Evolutionary conservation across 2,329 filamentous ascomycete species (phyloP).

Genomic region (Beauveria scarabaeidicola): DNA sequence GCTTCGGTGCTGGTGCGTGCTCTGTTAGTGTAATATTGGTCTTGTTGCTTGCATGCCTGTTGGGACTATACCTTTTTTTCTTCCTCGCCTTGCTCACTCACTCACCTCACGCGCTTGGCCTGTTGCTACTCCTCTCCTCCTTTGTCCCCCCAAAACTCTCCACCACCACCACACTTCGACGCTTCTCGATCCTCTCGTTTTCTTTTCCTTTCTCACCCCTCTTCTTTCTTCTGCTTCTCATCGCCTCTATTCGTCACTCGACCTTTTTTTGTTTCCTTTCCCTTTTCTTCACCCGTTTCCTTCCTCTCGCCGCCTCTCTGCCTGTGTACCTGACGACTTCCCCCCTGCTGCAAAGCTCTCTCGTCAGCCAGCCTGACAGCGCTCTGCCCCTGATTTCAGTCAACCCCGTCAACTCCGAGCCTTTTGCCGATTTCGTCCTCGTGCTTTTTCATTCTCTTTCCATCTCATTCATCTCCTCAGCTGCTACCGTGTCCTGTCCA

Average conservation of each 20-base stretch:
- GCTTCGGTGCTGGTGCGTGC: constrained; percentile 4
- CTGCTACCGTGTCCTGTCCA: not conserved
- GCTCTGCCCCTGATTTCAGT: constrained; percentile 9
- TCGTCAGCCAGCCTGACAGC: constrained; percentile 9
- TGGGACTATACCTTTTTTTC: not conserved
- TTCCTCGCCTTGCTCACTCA: not conserved
- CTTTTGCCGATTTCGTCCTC: constrained; percentile 3
- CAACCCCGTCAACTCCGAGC: constrained; percentile 8
- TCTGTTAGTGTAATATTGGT: constrained; percentile 3
- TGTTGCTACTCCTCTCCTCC: not conserved
- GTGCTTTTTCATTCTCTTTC: not conserved
- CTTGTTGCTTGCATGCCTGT: constrained; percentile 4
- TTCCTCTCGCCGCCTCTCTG: not conserved
- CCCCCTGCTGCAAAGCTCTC: not conserved
- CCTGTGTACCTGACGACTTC: not conserved
- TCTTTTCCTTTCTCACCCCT: constrained; percentile 1
- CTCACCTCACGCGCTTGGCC: not conserved
- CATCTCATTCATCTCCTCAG: not conserved
- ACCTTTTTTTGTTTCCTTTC: not conserved
- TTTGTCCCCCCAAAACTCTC: constrained; percentile 10
- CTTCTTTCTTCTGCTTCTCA: constrained; percentile 8
- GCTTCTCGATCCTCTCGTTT: constrained; percentile 9
- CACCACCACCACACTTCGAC: constrained; percentile 3
- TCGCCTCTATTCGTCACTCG: constrained; percentile 8
- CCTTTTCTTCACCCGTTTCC: not conserved